Conservation (phyloP, 352 stramenopile species). For the Phytophthora meadii region DNA sequence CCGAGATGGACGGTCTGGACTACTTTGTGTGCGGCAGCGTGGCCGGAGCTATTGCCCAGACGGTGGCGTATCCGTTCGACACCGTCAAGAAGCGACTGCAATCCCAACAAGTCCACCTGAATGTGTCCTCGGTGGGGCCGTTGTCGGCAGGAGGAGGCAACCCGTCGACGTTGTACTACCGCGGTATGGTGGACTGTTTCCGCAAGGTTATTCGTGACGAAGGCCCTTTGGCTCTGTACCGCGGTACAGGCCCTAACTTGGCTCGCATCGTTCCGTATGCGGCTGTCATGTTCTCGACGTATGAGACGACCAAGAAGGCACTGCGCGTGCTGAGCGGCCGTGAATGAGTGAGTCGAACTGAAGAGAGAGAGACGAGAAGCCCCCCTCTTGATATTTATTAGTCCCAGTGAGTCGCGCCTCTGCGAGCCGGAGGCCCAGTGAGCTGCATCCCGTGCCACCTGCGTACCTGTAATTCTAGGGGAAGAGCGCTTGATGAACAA, state of each 20-base stretch:
- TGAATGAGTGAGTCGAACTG: conserved; percentile 9
- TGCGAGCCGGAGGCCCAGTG: conserved; percentile 28
- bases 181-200: conserved; percentile 83
- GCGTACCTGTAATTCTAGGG: conserved; percentile 39
- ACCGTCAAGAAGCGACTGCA: conserved; percentile 87
- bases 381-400: conserved; percentile 49
- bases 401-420: conserved; percentile 32
- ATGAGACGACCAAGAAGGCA: conserved; percentile 80
- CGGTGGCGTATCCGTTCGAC: conserved; percentile 88
- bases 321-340: conserved; percentile 48
- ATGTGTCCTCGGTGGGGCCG: conserved; percentile 23
- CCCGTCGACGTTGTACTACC: conserved; percentile 50
- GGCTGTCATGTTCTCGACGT: conserved; percentile 87
- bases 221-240: conserved; percentile 72
- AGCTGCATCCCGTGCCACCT: conserved; percentile 38
- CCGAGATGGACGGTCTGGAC: conserved; percentile 73
- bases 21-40: conserved; percentile 83
- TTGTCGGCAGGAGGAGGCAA: conserved; percentile 31
- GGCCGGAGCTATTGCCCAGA: conserved; percentile 76
- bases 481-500: conserved; percentile 35
- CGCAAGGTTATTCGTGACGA: conserved; percentile 74
- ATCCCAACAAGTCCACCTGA: conserved; percentile 45
- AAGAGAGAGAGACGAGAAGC: conserved; percentile 38
- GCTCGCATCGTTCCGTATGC: conserved; percentile 82
- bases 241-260: conserved; percentile 80